phyloP scores from a whole-genome alignment of 306 rosid species.

The Sicyos baderoa region DNA sequence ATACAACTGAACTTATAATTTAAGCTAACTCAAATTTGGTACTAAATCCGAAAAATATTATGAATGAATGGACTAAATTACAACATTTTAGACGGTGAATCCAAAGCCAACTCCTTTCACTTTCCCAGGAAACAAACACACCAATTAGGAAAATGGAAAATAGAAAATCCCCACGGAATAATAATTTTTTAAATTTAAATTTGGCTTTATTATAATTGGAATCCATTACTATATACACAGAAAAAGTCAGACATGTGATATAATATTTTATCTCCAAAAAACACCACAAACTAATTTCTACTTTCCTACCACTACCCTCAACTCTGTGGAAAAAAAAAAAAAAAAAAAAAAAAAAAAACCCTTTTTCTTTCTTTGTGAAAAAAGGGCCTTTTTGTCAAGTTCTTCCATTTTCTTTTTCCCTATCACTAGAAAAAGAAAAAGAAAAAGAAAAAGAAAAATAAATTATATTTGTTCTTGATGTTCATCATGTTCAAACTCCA shows the following conservation, averaged over 20 bases:
- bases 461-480: no score
- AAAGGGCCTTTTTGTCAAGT: constrained; percentile 4
- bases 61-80: no score
- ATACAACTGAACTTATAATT: no score
- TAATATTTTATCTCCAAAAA: not conserved
- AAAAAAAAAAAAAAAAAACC: no score
- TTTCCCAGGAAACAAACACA: not conserved
- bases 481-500: constrained; percentile 32
- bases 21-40: no score
- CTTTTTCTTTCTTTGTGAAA: not conserved
- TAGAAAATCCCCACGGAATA: not conserved
- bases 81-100: not conserved
- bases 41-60: no score
- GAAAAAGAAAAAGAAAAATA: not conserved
- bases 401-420: not conserved
- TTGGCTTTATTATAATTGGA: constrained; percentile 8
- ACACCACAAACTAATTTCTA: not conserved
- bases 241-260: constrained; percentile 1
- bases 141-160: not conserved
- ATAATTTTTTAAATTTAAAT: not conserved
- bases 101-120: not conserved
- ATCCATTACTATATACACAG: constrained; percentile 2
- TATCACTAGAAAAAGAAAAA: no score
- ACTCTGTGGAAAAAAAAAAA: not conserved
- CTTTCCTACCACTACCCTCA: constrained; percentile 12